Evolutionary conservation across 192 early-diverging fungal species (phyloP).

Genomic region (Globomyces pollinis-pini): DNA sequence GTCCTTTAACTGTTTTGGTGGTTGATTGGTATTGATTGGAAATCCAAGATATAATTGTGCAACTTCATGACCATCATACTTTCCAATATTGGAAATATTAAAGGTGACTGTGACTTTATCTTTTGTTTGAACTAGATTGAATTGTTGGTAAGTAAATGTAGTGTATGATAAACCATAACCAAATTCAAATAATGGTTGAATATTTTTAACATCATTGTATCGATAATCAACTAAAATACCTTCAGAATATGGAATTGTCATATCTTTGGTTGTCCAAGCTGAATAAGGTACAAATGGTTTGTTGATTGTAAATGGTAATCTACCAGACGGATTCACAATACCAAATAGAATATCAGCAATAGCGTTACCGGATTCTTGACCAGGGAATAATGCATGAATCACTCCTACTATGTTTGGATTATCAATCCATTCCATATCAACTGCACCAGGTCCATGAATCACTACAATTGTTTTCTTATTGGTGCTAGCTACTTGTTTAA

Average conservation of each 20-base stretch:
- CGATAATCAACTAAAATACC: conserved; percentile 50
- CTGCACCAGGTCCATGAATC: conserved; percentile 48
- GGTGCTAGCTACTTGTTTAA: conserved; percentile 36
- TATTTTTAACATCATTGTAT: conserved; percentile 32
- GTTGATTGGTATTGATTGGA: conserved; percentile 18
- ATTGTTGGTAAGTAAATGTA: conserved; percentile 36
- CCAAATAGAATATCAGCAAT: conserved; percentile 64
- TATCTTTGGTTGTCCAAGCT: conserved; percentile 16
- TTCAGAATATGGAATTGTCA: conserved; percentile 36
- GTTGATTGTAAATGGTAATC: conserved; percentile 58
- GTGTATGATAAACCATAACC: conserved; percentile 63
- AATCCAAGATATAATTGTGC: conserved; percentile 33
- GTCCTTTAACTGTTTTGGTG: conserved; percentile 25
- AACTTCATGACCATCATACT: conserved; percentile 30
- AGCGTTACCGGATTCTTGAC: conserved; percentile 61
- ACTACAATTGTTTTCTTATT: conserved; percentile 54
- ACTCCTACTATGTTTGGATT: conserved; percentile 55
- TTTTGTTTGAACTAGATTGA: conserved; percentile 5
- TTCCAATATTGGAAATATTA: conserved; percentile 29
- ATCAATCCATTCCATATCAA: conserved; percentile 49
- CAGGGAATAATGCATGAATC: conserved; percentile 49
- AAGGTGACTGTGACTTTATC: conserved; percentile 23
- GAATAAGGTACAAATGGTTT: conserved; percentile 34
- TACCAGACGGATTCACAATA: conserved; percentile 54
- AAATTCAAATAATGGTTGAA: conserved; percentile 46